Conservation (phyloP, 2,329 filamentous ascomycete species). For the Talaromyces sp. region DNA sequence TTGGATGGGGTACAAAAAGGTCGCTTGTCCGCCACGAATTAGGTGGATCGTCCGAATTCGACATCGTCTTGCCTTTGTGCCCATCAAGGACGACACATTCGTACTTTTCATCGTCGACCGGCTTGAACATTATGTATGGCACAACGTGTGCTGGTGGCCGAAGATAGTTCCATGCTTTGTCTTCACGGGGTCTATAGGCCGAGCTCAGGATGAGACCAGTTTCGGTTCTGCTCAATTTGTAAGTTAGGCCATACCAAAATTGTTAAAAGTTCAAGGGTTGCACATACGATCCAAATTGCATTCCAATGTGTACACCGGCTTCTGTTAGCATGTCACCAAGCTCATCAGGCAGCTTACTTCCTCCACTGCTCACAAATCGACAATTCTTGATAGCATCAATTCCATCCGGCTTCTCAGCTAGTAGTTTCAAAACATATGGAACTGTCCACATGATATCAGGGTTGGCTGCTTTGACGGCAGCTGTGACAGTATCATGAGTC, state of each 20-base stretch:
- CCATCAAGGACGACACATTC: constrained; percentile 9
- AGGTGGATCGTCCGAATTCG: constrained; percentile 4
- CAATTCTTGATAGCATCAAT: constrained; percentile 43
- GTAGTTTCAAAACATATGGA: constrained; percentile 59
- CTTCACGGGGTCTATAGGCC: not conserved
- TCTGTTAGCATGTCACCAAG: constrained; percentile 51
- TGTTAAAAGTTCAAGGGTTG: not conserved
- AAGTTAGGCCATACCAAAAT: not conserved
- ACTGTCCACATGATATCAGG: constrained; percentile 34
- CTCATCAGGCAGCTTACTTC: constrained; percentile 55
- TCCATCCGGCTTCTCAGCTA: constrained; percentile 55
- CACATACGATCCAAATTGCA: constrained; percentile 5
- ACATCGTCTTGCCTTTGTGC: not conserved
- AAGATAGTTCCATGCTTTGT: constrained; percentile 11
- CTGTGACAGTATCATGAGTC: constrained; percentile 4
- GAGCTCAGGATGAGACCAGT: constrained; percentile 4
- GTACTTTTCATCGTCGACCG: not conserved
- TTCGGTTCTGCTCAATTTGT: constrained; percentile 5
- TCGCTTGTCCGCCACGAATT: constrained; percentile 3
- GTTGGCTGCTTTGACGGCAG: constrained; percentile 1
- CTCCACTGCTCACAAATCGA: constrained; percentile 53
- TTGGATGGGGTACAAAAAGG: constrained; percentile 3
- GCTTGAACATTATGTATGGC: constrained; percentile 7
- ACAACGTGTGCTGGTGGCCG: not conserved
- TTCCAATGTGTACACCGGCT: constrained; percentile 39